Evolutionary conservation across 441 rosid species (phyloP), one percentile per base, ranked within the genome.

Genomic region (Arabidopsis lyrata): DNA sequence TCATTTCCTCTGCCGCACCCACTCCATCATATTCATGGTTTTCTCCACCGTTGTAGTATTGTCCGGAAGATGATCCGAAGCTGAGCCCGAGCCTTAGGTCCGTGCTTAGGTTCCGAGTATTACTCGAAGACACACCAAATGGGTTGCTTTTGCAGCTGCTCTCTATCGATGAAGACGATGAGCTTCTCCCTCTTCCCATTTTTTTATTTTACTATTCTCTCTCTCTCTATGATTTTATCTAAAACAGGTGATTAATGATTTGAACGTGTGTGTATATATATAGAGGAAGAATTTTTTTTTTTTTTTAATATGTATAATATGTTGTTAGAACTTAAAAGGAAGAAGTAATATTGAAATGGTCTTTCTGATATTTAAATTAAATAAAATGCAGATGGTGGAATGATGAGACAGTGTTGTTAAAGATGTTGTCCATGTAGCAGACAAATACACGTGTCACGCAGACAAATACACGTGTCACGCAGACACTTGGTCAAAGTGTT

Each of bases 51-150:
- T 66, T 74, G 54, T 38, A 58, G 50, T 74, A 74, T 31, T 74
- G 73, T 29, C 73, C 73, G 65, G 81, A 39, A 3, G 80, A 79
- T 36, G 83, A n/a, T 6, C 87, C 84, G 63, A 85, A 79, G 79
- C 89, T 83, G 9, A 90, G 90, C 53, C 90, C 95, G 54, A 92
- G 95, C 68, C 88, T 75, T 2, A 92, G 95, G 80, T 92, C 98
- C 6, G 95, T 87, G 81, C 85, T 85, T 11, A 83, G 86, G 73
- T 85, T 82, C 38, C 81, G 79, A 50, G 69, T 82, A n/a, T 29
- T 39, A 49, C 60, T 73, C 48, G 77, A 80, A 50, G 66, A 61
- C 55, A 73, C 70, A 54, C 75, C 75, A 22, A 47, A 76, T 63
- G 75, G 79, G 48, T 76, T 76, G 75, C 79, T 76, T 73, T 76